Base-by-base conservation (phyloP, 2,329 filamentous ascomycete species). In the Reticulascus tulasneorum region DNA sequence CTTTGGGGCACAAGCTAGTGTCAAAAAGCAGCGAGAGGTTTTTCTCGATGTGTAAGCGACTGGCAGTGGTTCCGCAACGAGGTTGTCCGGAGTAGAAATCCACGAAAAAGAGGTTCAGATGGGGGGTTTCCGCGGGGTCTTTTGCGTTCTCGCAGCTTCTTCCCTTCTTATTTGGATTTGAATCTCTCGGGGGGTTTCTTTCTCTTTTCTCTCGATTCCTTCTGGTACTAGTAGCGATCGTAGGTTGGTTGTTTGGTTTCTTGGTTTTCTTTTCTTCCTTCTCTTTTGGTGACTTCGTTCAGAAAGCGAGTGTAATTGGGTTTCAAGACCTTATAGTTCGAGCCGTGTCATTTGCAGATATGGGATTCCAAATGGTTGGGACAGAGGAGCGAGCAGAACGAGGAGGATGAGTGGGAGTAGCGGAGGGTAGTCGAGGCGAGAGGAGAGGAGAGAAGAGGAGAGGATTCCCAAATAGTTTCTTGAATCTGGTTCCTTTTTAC, bases 161-260 rank as follows among this genome's bases (percentile, higher is more conserved):
- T n/a, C n/a, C n/a, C n/a, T n/a, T n/a, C n/a, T n/a, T n/a, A n/a
- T n/a, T n/a, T n/a, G n/a, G n/a, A n/a, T n/a, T n/a, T n/a, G n/a
- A n/a, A n/a, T n/a, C n/a, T 29, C 35, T 38, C 23, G 39, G 29
- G 20, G 25, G 22, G 10, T 42, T 41, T 32, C 29, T 47, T 17
- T 38, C 36, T 45, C 32, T 46, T 43, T 44, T 35, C 37, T 30
- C 43, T 42, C 33, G 22, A 23, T 35, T 29, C 32, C 37, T 41
- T 47, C 40, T 42, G 42, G 35, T 40, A 43, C 47, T 45, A 49
- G 54, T 60, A 67, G 62, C 60, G 64, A 67, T 56, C 50, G 64
- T 66, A 49, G 43, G 29, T 49, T 44, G 25, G 36, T 38, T 38
- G 33, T 40, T 37, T 44, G 42, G 31, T 28, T 45, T 34, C 38